Base-by-base conservation (phyloP, 2,329 filamentous ascomycete species). In the Penicillium sp. region DNA sequence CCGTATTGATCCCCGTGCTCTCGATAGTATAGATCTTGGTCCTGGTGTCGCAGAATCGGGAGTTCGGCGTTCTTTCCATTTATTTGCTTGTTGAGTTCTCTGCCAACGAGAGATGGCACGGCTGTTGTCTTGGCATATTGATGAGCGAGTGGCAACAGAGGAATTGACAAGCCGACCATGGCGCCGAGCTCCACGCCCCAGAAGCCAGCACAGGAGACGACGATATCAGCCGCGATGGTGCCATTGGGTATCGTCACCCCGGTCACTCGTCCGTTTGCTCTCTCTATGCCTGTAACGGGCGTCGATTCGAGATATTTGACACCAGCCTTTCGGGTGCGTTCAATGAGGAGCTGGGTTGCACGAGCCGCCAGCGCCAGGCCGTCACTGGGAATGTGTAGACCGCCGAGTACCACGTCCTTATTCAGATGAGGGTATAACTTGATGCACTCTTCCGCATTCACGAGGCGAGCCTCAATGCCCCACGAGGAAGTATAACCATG, bases 181-280 rank as follows among this genome's bases (percentile, higher is more conserved):
- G 81, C 83, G 22, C 86, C 86, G 6, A 88, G 76, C 68, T 88
- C 86, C 7, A 88, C 86, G 11, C 86, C 86, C 86, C 86, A 88
- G 71, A 88, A 86, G 0, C 86, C 86, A 6, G 85, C 86, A 61
- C 86, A 88, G 1, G 85, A 88, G 39, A 88, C 73, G 53, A 88
- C 78, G 25, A 88, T 83, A 56, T 88, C 86, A 0, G 86, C 86
- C 0, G 82, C 75, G 20, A 88, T 77, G 0, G 68, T 80, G 22
- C 81, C 81, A 4, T 72, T 72, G 1, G 77, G 73, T 0, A 84
- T 87, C 1, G 63, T 73, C 0, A 88, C 86, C 1, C 86, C 85
- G 0, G 84, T 87, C 12, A 87, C 84, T 2, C 72, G 78, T 17
- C 80, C 79, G 6, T 79, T 69, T 0, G 70, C 67, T 61, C 79